These are phyloP conservation scores for Miscanthus lutarioriparius DNA, from an alignment of 176 grass and related monocot genomes.

Conservation along the genomic window DNA sequence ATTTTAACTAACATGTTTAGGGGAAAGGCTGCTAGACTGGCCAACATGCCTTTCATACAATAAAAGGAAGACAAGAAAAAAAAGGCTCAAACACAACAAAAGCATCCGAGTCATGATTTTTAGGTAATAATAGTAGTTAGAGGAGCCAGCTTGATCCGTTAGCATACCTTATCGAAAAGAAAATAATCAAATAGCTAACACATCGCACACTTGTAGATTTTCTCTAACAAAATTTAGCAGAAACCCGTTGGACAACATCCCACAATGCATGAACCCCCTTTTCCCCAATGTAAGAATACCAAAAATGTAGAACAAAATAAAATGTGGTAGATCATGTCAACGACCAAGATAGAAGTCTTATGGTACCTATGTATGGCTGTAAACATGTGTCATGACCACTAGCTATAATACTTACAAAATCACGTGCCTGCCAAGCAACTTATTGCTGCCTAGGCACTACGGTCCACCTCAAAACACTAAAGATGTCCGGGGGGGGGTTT, in stretches of 20 bases:
- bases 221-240: neutral
- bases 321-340: conserved; percentile 20
- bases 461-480: neutral
- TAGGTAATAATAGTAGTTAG: neutral
- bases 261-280: neutral
- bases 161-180: neutral
- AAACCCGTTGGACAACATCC: neutral
- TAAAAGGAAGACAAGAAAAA: neutral
- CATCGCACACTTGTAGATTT: neutral
- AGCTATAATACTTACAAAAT: neutral
- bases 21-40: neutral
- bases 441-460: neutral
- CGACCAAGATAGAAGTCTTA: neutral
- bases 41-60: neutral
- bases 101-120: neutral
- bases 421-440: neutral
- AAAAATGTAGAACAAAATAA: conserved; percentile 14
- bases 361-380: conserved; percentile 21
- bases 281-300: neutral
- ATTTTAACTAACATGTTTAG: neutral
- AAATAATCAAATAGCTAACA: neutral
- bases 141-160: neutral
- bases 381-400: conserved; percentile 11
- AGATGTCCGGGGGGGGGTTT: neutral
- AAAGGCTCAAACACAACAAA: neutral